Base-by-base conservation (phyloP, 148 eudicot genomes). In the Fagopyrum homotropicum region DNA sequence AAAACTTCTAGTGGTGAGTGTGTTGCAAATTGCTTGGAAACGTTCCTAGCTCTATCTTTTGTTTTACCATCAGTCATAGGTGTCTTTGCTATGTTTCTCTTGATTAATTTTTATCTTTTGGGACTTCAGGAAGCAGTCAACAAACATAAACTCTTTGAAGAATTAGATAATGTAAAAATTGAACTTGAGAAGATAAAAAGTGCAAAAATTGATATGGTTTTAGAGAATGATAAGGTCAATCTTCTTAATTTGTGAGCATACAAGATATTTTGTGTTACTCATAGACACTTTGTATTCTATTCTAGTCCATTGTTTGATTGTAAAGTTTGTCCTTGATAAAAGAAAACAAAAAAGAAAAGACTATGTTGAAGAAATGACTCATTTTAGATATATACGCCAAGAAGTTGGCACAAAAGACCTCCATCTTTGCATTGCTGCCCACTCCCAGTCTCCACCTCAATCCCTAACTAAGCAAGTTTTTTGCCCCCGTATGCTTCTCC, bases 161-260 rank as follows among this genome's bases (percentile, higher is more conserved):
- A 81, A 74, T 66, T 90, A 75, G 81, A 84, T 22, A 81, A 88
- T 82, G 88, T 85, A 75, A 82, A 90, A 81, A 75, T 87, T 74
- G 81, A 22, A 85, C 75, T 82, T 88, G 80, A 85, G 88, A 57
- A 61, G 83, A 79, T 73, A 68, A 79, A 66, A 55, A 56, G 68
- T 52, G 57, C 66, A 74, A 89, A 86, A 79, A 69, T 52, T 72
- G 79, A 82, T 59, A 81, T 90, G 82, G 76, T 79, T 75, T 70
- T 81, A 44, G 87, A 90, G 82, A 85, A 81, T 55, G 69, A 45
- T 76, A 83, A 93, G 98, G 98, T 93, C 72, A 44, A 29, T 12
- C 17, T 10, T 22, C 26, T 30, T 7, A 35, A 72, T 63, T 12
- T 40, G 17, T 50, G 19, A 30, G 69, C 56, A 59, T 26, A n/a